phyloP scores from a whole-genome alignment of 169 alveolate species.

The Plasmodium vinckei region DNA sequence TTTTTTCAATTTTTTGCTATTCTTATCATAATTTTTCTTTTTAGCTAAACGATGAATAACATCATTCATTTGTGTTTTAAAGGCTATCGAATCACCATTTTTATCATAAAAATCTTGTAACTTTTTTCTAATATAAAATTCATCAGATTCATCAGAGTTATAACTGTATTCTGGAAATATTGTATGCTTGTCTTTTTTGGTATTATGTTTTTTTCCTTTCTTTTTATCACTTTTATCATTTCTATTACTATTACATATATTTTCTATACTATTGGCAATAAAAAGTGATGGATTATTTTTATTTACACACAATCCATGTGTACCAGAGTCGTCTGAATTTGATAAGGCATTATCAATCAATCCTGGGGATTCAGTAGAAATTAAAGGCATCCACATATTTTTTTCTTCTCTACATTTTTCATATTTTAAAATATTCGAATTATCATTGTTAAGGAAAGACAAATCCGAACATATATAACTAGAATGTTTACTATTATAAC shows the following conservation, averaged over 20 bases:
- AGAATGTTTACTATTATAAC: slow-evolving; percentile 35
- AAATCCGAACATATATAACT: slow-evolving; percentile 9
- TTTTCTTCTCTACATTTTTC: slow-evolving; percentile 4
- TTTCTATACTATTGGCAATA: slow-evolving; percentile 46
- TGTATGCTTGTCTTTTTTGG: slow-evolving; percentile 12
- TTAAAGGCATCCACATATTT: slow-evolving; percentile 55
- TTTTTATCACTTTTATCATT: slow-evolving; percentile 10
- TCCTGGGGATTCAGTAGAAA: slow-evolving; percentile 20
- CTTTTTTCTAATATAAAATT: slow-evolving; percentile 66
- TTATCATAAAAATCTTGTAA: slow-evolving; percentile 33
- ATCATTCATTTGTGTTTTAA: slow-evolving; percentile 46
- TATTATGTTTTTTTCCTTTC: slow-evolving; percentile 7
- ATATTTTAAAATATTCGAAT: slow-evolving; percentile 10
- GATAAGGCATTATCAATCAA: slow-evolving; percentile 33
- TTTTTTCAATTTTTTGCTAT: slow-evolving; percentile 57
- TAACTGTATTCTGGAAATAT: slow-evolving; percentile 13
- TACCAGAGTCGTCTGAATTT: slow-evolving; percentile 51
- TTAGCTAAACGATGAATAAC: slow-evolving; percentile 51
- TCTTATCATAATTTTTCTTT: slow-evolving; percentile 45
- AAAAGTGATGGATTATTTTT: slow-evolving; percentile 18
- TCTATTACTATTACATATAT: slow-evolving; percentile 6
- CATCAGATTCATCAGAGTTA: slow-evolving; percentile 72
- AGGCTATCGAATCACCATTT: slow-evolving; percentile 26
- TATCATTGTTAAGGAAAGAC: slow-evolving; percentile 18
- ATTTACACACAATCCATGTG: slow-evolving; percentile 15